Conservation (phyloP, 345 rosid genomes). For the Brassica incana region DNA sequence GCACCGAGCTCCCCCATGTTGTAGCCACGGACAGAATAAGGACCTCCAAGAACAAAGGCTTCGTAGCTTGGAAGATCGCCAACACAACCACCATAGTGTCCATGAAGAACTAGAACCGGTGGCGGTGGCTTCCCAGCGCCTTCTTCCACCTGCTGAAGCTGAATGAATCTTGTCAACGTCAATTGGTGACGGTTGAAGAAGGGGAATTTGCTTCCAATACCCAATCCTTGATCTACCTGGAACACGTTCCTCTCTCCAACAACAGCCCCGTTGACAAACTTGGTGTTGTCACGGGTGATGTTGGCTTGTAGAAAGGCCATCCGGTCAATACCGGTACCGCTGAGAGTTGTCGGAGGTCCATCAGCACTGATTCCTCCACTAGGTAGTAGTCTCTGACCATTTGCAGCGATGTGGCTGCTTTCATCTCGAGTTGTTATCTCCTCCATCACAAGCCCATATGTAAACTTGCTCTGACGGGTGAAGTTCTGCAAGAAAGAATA, state of each 20-base stretch:
- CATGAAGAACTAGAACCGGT: conserved; percentile 87
- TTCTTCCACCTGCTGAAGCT: conserved; percentile 82
- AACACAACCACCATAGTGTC: conserved; percentile 98
- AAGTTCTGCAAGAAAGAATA: conserved; percentile 62
- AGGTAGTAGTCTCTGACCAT: conserved; percentile 91
- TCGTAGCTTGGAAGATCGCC: conserved; percentile 99
- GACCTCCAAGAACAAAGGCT: conserved; percentile 97
- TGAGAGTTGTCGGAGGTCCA: conserved; percentile 98
- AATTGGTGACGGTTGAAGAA: conserved; percentile 96
- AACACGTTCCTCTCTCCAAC: conserved; percentile 97
- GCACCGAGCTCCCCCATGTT: conserved; percentile 99
- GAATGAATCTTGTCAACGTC: conserved; percentile 80
- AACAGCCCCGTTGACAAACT: conserved; percentile 87
- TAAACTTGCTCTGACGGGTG: conserved; percentile 95
- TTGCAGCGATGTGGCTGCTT: conserved; percentile 84
- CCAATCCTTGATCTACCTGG: conserved; percentile 99
- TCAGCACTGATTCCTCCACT: conserved; percentile 98
- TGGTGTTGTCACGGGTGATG: conserved; percentile 97
- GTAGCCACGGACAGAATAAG: conserved; percentile 97
- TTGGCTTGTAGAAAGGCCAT: conserved; percentile 93
- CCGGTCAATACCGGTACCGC: conserved; percentile 93
- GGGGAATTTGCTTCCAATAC: conserved; percentile 92
- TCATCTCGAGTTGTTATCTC: conserved; percentile 98
- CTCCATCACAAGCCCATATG: conserved; percentile 97
- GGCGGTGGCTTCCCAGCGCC: conserved; percentile 84